phyloP scores from a whole-genome alignment of 805 yeast species.

The Metschnikowia arizonensis region DNA sequence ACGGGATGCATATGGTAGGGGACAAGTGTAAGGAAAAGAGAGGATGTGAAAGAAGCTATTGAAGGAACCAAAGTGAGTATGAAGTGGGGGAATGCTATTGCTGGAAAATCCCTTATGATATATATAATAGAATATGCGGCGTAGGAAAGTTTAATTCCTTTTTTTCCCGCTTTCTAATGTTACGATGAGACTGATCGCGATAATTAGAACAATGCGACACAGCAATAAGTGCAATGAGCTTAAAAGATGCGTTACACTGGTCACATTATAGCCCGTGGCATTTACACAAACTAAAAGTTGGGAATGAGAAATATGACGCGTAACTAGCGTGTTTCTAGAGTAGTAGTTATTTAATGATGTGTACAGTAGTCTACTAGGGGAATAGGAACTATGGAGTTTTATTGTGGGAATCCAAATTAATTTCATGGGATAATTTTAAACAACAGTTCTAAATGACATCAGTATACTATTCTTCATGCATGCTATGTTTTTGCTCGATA shows the following conservation, averaged over 20 bases:
- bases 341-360: no score
- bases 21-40: not conserved
- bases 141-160: not conserved
- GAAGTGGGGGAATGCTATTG: not conserved
- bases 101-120: not conserved
- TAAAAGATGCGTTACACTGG: not conserved
- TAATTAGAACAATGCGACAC: not conserved
- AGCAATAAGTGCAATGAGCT: not conserved
- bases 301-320: no score
- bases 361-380: no score
- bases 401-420: no score
- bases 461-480: no score
- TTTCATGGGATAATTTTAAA: no score
- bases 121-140: not conserved
- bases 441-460: no score
- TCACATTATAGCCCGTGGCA: no score
- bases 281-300: no score
- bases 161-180: not conserved
- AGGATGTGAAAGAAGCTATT: no score
- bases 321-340: no score
- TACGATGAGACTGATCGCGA: slow-evolving; percentile 2
- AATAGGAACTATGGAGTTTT: no score
- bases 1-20: not conserved
- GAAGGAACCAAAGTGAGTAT: not conserved
- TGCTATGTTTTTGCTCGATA: not conserved